Evolutionary conservation across 2,329 filamentous ascomycete genomes (phyloP).

Genomic region (Aspergillaceae sp.): DNA sequence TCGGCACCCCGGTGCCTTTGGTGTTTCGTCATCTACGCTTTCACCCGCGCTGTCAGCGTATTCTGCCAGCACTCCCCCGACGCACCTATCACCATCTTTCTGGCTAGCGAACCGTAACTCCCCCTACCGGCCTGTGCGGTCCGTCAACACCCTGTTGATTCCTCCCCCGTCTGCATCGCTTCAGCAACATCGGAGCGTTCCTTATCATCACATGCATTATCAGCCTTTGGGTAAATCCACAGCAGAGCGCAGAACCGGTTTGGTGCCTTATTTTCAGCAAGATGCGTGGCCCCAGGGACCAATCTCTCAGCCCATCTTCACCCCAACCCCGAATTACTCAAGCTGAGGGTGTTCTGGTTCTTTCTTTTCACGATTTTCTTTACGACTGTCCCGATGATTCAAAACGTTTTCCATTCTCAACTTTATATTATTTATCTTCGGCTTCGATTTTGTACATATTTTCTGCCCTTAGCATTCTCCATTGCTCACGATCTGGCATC

Average conservation of each 20-base stretch:
- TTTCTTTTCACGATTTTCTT: conserved; percentile 17
- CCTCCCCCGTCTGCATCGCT: conserved; percentile 74
- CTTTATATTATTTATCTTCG: conserved; percentile 3
- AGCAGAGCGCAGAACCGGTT: conserved; percentile 57
- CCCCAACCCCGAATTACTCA: conserved; percentile 21
- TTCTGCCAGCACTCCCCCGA: conserved; percentile 52
- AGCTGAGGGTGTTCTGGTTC: conserved; percentile 7
- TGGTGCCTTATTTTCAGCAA: conserved; percentile 51
- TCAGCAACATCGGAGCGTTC: conserved; percentile 59
- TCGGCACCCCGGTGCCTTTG: conserved; percentile 42
- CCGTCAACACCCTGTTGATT: conserved; percentile 83
- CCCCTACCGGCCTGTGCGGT: conserved; percentile 82
- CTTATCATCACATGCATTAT: conserved; percentile 71
- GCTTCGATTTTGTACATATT: neutral
- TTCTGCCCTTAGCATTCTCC: neutral
- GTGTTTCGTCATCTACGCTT: conserved; percentile 45
- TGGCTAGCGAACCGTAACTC: conserved; percentile 83
- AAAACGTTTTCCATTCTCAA: neutral
- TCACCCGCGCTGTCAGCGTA: conserved; percentile 64
- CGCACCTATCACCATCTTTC: conserved; percentile 74
- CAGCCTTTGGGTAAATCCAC: conserved; percentile 64
- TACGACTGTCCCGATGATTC: conserved; percentile 16
- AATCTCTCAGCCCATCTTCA: conserved; percentile 22
- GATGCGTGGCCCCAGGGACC: conserved; percentile 35
- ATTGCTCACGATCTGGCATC: conserved; percentile 13